phyloP scores from a whole-genome alignment of 2,329 filamentous ascomycete genomes.

The Fusarium nodosum region DNA sequence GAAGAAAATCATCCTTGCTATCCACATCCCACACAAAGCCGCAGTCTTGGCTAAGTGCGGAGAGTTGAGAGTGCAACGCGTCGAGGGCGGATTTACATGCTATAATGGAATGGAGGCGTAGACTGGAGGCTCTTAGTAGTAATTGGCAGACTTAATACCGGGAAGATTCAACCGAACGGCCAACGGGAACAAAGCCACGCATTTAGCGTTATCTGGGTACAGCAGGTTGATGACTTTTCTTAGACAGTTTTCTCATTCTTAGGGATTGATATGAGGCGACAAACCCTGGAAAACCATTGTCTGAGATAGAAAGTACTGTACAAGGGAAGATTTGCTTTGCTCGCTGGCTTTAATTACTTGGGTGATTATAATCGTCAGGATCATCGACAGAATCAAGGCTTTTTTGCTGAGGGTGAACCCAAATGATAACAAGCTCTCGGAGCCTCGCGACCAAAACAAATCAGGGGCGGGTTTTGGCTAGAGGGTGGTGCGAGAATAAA shows the following conservation, averaged over 20 bases:
- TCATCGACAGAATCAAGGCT: conserved; percentile 16
- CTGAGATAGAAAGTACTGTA: not conserved
- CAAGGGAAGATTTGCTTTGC: conserved; percentile 8
- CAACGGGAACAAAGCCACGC: conserved; percentile 29
- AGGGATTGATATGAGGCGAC: not conserved
- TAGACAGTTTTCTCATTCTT: conserved; percentile 9
- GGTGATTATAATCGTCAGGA: conserved; percentile 16
- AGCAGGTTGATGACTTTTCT: conserved; percentile 8
- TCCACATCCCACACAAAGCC: conserved; percentile 25
- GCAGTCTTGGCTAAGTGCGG: conserved; percentile 35
- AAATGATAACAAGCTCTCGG: conserved; percentile 29
- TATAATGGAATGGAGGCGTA: conserved; percentile 40
- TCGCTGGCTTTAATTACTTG: conserved; percentile 19
- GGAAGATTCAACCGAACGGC: conserved; percentile 35
- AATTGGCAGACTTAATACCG: conserved; percentile 1
- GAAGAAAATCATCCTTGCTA: conserved; percentile 2
- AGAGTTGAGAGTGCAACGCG: conserved; percentile 43
- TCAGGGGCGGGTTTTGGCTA: conserved; percentile 31
- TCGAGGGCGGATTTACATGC: conserved; percentile 34
- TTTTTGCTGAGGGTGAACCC: conserved; percentile 5
- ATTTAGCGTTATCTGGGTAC: conserved; percentile 4
- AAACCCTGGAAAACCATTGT: conserved; percentile 14
- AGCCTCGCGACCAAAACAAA: conserved; percentile 23
- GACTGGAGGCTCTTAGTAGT: not conserved
- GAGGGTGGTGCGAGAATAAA: conserved; percentile 24